Conservation (phyloP, 306 rosid species). For the Sicyos edulis region DNA sequence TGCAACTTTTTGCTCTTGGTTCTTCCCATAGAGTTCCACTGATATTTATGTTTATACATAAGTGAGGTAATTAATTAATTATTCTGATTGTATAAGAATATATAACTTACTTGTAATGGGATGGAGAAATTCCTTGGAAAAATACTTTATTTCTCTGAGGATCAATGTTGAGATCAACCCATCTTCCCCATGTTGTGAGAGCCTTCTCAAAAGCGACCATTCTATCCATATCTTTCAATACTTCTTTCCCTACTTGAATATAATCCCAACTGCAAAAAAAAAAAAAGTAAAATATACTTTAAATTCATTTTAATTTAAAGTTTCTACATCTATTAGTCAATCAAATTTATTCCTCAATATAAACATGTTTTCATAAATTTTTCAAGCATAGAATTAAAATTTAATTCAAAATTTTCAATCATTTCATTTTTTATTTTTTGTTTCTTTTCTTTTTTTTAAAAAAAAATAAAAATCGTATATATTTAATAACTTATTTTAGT, state of each 20-base stretch:
- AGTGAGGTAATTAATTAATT: too few relatives aligned
- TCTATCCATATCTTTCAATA: constrained; percentile 66
- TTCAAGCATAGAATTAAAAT: too few relatives aligned
- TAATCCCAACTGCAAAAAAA: constrained; percentile 62
- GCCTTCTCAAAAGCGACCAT: constrained; percentile 77
- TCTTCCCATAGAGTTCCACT: constrained; percentile 79
- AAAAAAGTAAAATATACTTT: not conserved
- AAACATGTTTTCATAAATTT: too few relatives aligned
- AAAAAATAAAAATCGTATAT: too few relatives aligned
- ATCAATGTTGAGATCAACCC: constrained; percentile 67
- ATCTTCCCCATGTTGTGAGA: constrained; percentile 63
- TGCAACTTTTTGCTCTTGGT: constrained; percentile 57
- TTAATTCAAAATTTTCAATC: too few relatives aligned
- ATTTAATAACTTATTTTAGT: too few relatives aligned
- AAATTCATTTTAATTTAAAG: too few relatives aligned
- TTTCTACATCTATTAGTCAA: too few relatives aligned
- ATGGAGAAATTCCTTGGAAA: constrained; percentile 94
- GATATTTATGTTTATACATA: not conserved
- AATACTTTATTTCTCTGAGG: constrained; percentile 46
- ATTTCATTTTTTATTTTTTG: too few relatives aligned
- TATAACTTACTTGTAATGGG: constrained; percentile 78
- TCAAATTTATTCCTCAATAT: too few relatives aligned
- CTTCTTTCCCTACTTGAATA: constrained; percentile 39
- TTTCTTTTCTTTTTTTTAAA: too few relatives aligned
- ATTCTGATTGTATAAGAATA: too few relatives aligned